These are phyloP conservation scores for Verbascum thapsus DNA, from an alignment of 257 asterid genomes.

Conservation along the genomic window DNA sequence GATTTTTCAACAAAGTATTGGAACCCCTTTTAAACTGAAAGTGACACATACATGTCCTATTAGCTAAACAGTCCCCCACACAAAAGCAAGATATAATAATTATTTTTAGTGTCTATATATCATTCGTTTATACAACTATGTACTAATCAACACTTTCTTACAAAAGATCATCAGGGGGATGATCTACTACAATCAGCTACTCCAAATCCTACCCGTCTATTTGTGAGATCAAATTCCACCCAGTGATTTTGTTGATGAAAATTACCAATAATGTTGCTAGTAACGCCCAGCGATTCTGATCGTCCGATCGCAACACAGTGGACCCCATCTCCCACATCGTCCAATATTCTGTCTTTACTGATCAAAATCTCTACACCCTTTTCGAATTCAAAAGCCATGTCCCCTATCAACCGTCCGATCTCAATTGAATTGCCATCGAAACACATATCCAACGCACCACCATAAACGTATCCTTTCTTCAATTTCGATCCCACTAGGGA, in stretches of 20 bases:
- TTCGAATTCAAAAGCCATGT: conserved; percentile 57
- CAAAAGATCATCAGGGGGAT: conserved; percentile 26
- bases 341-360: conserved; percentile 47
- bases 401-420: conserved; percentile 54
- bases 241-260: conserved; percentile 86
- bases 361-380: conserved; percentile 57
- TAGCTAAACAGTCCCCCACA: too few relatives aligned
- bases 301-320: conserved; percentile 72
- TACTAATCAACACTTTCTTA: too few relatives aligned
- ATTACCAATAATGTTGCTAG: conserved; percentile 76
- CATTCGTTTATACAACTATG: conserved; percentile 19
- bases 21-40: too few relatives aligned
- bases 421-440: conserved; percentile 50
- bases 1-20: too few relatives aligned
- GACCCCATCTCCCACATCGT: conserved; percentile 62
- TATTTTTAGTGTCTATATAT: too few relatives aligned
- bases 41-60: too few relatives aligned
- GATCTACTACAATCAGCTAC: conserved; percentile 58
- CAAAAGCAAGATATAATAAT: too few relatives aligned
- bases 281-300: conserved; percentile 68
- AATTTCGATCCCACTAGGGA: conserved; percentile 53
- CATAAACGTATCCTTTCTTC: conserved; percentile 57
- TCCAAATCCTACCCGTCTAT: conserved; percentile 67
- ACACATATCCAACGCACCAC: conserved; percentile 75
- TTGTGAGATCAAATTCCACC: conserved; percentile 78